Conservation (phyloP, 2,329 filamentous ascomycete genomes). For the Clonostachys solani region DNA sequence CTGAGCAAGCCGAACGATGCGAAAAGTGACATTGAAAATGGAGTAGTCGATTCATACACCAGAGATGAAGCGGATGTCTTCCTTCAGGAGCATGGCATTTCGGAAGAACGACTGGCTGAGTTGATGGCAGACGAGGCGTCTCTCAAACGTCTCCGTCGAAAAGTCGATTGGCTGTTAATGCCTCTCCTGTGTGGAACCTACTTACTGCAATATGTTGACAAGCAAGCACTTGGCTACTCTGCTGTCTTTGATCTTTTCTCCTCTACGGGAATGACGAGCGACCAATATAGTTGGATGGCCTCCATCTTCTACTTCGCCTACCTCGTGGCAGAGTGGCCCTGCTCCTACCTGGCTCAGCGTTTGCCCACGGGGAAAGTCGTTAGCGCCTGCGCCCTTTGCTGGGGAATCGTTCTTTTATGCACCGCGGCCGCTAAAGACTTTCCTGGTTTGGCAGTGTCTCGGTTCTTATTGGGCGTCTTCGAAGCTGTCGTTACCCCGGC, state of each 20-base stretch:
- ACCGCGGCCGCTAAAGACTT: constrained; percentile 31
- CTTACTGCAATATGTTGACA: constrained; percentile 47
- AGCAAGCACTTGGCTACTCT: constrained; percentile 43
- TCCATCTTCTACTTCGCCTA: constrained; percentile 14
- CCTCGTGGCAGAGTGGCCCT: constrained; percentile 10
- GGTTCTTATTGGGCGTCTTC: constrained; percentile 36
- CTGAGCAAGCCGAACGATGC: too few species aligned
- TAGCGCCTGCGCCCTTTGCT: constrained; percentile 14
- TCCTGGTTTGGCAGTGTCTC: constrained; percentile 29
- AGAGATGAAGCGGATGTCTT: constrained; percentile 4
- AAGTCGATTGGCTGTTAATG: constrained; percentile 40
- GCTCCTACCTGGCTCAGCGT: constrained; percentile 17
- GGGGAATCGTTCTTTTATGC: constrained; percentile 29
- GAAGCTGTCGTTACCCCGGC: constrained; percentile 38
- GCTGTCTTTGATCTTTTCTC: constrained; percentile 27
- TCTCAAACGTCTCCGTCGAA: constrained; percentile 25
- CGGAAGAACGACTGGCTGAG: constrained; percentile 24
- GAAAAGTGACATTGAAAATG: neutral
- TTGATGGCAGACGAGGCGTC: constrained; percentile 34
- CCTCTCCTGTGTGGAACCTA: constrained; percentile 42
- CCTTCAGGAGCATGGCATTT: constrained; percentile 3
- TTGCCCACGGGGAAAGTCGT: constrained; percentile 21
- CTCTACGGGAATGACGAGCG: constrained; percentile 18
- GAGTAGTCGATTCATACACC: neutral
- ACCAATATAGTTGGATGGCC: constrained; percentile 12